Conservation (phyloP, 192 early-diverging fungal species). For the Coemansia reversa region DNA sequence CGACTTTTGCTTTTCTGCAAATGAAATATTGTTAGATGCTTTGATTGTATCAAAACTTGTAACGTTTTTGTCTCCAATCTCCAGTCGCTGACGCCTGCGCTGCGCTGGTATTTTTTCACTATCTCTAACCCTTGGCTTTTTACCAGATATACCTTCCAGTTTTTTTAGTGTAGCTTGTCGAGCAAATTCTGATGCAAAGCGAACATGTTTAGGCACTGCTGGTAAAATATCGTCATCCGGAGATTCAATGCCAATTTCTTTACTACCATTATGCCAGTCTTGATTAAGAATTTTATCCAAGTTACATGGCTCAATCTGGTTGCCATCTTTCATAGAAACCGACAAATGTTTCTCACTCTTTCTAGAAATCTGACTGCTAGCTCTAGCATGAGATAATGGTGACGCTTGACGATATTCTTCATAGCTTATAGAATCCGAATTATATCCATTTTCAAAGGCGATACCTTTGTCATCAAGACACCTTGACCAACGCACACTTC, state of each 20-base stretch:
- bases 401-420: constrained; percentile 21
- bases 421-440: constrained; percentile 23
- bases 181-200: constrained; percentile 20
- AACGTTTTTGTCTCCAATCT: no score
- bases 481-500: constrained; percentile 39
- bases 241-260: background rate
- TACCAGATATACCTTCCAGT: constrained; percentile 22
- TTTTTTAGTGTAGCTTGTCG: constrained; percentile 20
- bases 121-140: background rate
- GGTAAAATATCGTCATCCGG: background rate
- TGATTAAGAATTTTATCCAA: no score
- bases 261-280: background rate
- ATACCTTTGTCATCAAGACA: constrained; percentile 29
- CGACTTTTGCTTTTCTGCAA: background rate
- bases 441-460: constrained; percentile 17
- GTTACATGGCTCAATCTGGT: background rate
- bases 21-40: background rate
- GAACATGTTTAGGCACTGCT: constrained; percentile 21
- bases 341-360: background rate
- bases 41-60: background rate
- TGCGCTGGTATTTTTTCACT: no score
- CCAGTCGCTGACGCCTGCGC: background rate
- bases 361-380: background rate
- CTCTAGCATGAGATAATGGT: background rate
- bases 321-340: background rate